Evolutionary conservation across 2,329 filamentous ascomycete genomes (phyloP), one percentile per base, ranked within the genome.

Genomic region (Tolypocladium sp.): DNA sequence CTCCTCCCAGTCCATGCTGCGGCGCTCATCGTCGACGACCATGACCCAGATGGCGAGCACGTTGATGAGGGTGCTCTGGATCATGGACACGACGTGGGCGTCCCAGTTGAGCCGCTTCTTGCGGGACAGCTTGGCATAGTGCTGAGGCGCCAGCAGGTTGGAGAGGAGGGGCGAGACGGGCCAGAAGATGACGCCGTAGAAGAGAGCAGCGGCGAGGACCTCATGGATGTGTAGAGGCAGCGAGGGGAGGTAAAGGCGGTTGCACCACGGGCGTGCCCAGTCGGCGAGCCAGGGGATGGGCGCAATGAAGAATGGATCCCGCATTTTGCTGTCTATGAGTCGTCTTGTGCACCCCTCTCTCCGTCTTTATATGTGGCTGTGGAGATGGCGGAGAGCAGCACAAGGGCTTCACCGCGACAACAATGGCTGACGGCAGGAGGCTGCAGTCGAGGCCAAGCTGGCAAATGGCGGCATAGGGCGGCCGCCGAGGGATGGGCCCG

Each of bases 71-170:
- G 80, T 77, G 70, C 86, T 88, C 79, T 95, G 91, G 59, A 90
- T 79, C 65, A 94, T 82, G n/a, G 89, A 92, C 38, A 94, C 90
- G 58, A 93, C 86, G 70, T 93, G 91, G 30, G 91, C 87, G 71
- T 95, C 86, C 91, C 91, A 94, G 78, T 89, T 94, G 62, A 91
- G 78, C 52, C 74, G 74, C 69, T 81, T 82, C 59, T 88, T 90
- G 58, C 82, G 80, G 33, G 77, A 75, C 55, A 85, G 82, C 65
- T 91, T 80, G 38, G 77, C 71, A 75, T 94, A 94, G 65, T 82
- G 79, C 53, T 77, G 66, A 3, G 88, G 84, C 63, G 88, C 85
- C 61, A 91, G 71, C 59, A 76, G 68, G 53, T 74, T 78, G 40
- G 89, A 92, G 41, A 92, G 58, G 46, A 78, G 68, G 8, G 91